A percentile compares a stretch with the other conserved stretches of the same genome.
Conservation (phyloP, 2,329 filamentous ascomycete species). For the Dendryphion nanum region DNA sequence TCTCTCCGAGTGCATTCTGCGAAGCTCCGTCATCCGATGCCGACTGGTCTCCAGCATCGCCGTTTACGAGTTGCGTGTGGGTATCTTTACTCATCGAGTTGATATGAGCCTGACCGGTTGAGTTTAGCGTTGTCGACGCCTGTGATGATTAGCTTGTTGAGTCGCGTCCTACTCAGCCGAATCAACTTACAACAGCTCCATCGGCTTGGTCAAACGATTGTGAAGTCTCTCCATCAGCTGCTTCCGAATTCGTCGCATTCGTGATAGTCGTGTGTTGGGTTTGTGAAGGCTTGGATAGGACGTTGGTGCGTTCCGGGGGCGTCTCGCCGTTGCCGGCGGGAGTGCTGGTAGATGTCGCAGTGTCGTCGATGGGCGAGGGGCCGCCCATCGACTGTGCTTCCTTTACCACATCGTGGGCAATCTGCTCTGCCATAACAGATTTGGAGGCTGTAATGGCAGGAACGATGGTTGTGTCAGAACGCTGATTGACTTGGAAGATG, state of each 20-base stretch:
- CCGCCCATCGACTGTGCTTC: constrained; percentile 66
- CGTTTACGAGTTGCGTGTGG: constrained; percentile 37
- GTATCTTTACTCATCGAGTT: too few species aligned
- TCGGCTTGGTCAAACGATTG: constrained; percentile 15
- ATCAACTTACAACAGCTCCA: background rate
- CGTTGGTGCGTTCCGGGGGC: constrained; percentile 36
- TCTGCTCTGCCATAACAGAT: constrained; percentile 73
- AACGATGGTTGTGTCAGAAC: constrained; percentile 33
- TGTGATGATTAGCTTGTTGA: background rate
- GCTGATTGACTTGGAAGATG: constrained; percentile 3
- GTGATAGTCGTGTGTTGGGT: constrained; percentile 38
- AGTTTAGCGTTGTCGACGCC: background rate
- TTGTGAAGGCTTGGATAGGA: constrained; percentile 24
- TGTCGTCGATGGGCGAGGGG: constrained; percentile 63
- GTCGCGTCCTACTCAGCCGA: background rate
- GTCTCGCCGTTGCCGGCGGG: constrained; percentile 51
- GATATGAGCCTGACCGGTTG: too few species aligned
- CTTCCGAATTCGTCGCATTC: constrained; percentile 21
- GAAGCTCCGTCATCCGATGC: constrained; percentile 25
- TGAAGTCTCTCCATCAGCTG: constrained; percentile 14
- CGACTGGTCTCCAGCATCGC: constrained; percentile 33
- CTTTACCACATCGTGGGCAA: constrained; percentile 69
- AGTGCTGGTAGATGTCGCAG: constrained; percentile 59
- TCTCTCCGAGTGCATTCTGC: constrained; percentile 57
- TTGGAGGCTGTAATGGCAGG: constrained; percentile 45